Conservation (phyloP, 2,329 filamentous ascomycete species). For the Cadophora malorum region DNA sequence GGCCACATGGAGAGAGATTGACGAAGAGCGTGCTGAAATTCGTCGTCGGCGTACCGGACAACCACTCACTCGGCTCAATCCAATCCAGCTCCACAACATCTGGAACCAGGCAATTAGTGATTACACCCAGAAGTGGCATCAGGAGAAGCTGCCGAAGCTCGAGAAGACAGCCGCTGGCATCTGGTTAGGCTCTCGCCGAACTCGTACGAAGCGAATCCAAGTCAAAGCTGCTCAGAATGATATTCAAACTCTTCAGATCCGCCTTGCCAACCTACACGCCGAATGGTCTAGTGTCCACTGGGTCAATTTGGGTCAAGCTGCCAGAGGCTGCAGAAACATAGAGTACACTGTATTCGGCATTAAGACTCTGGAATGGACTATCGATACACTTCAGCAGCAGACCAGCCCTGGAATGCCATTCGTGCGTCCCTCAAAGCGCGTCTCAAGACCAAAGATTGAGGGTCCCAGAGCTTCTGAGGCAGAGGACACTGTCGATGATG, state of each 20-base stretch:
- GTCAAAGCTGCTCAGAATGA: constrained; percentile 53
- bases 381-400: constrained; percentile 53
- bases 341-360: constrained; percentile 70
- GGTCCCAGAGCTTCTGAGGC: constrained; percentile 28
- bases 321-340: constrained; percentile 61
- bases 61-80: constrained; percentile 44
- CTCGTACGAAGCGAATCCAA: constrained; percentile 47
- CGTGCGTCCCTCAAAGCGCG: constrained; percentile 8
- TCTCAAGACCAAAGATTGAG: constrained; percentile 23
- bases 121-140: constrained; percentile 62
- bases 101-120: constrained; percentile 61
- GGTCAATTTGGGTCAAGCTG: constrained; percentile 58
- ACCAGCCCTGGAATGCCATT: constrained; percentile 49
- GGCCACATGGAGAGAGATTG: constrained; percentile 66
- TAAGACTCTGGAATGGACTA: constrained; percentile 58
- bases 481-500: constrained; percentile 49
- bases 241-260: constrained; percentile 52
- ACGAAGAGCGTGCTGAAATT: constrained; percentile 52
- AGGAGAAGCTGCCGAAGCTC: constrained; percentile 61
- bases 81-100: constrained; percentile 55
- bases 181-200: constrained; percentile 64
- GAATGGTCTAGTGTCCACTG: constrained; percentile 62
- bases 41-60: constrained; percentile 46
- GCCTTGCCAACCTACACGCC: constrained; percentile 61
- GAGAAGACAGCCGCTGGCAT: constrained; percentile 62